phyloP scores from a whole-genome alignment of 2,329 filamentous ascomycete species.

The Venturiaceae sp. region DNA sequence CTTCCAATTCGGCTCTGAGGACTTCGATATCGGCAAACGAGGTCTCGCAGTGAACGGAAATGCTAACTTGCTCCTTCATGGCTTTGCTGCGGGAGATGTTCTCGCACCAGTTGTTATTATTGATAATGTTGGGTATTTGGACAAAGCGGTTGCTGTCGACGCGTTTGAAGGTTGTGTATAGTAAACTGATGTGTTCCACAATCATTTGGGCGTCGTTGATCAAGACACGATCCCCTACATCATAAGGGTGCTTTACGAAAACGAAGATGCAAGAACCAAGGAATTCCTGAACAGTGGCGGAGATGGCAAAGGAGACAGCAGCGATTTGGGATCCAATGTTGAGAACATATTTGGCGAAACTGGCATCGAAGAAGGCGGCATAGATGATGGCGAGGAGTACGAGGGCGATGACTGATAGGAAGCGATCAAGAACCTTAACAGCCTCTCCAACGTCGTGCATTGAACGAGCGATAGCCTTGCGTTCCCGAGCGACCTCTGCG shows the following conservation, averaged over 20 bases:
- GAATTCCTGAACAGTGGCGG: constrained; percentile 16
- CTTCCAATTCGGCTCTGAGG: constrained; percentile 22
- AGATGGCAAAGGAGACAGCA: constrained; percentile 17
- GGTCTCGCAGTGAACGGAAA: constrained; percentile 19
- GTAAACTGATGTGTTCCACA: constrained; percentile 21
- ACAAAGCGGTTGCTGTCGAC: constrained; percentile 18
- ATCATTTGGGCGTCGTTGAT: constrained; percentile 17
- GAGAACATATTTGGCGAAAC: constrained; percentile 12
- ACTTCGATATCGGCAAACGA: constrained; percentile 28
- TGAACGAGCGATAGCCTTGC: constrained; percentile 19
- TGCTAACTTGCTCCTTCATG: constrained; percentile 23
- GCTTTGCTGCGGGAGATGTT: constrained; percentile 24
- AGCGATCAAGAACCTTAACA: constrained; percentile 22
- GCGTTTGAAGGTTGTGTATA: constrained; percentile 22
- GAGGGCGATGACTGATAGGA: constrained; percentile 19
- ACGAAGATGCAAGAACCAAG: constrained; percentile 17
- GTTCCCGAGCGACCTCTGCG: constrained; percentile 17
- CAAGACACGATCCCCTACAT: constrained; percentile 23
- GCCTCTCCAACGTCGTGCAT: constrained; percentile 24
- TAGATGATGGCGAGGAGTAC: constrained; percentile 21
- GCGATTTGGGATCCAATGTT: constrained; percentile 8
- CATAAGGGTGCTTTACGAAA: constrained; percentile 21
- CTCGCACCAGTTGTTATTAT: constrained; percentile 27
- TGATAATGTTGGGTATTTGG: constrained; percentile 25
- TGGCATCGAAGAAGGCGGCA: constrained; percentile 20